A percentile compares a stretch with the other conserved stretches of the same genome.
Conservation (phyloP, 1,284 basidiomycete species). For the Laetiporus sulphureus region DNA sequence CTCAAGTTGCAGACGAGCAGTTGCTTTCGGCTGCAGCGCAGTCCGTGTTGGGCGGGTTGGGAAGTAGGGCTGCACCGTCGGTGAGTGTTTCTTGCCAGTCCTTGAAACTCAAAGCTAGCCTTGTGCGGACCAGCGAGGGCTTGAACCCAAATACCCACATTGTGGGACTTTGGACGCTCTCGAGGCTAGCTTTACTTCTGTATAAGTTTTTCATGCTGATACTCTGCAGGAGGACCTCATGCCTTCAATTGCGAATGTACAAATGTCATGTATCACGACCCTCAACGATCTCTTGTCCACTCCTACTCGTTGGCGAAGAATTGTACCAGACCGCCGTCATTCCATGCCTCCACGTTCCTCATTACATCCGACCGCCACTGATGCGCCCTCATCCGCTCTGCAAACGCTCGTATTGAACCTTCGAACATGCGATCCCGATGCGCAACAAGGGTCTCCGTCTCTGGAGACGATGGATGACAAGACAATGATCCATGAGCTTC, state of each 20-base stretch:
- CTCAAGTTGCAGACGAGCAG: neutral
- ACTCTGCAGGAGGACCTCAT: constrained; percentile 47
- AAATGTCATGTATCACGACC: constrained; percentile 66
- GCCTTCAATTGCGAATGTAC: constrained; percentile 62
- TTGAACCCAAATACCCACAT: too few species aligned
- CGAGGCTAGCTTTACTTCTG: neutral
- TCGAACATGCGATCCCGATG: constrained; percentile 40
- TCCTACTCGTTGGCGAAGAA: constrained; percentile 45
- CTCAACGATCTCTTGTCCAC: constrained; percentile 63
- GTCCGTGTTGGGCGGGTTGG: constrained; percentile 1
- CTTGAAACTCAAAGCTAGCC: too few species aligned
- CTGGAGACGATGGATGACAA: constrained; percentile 35
- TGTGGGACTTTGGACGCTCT: too few species aligned
- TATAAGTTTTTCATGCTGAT: too few species aligned
- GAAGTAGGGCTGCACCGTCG: neutral
- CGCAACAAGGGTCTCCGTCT: constrained; percentile 46
- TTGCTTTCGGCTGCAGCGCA: neutral
- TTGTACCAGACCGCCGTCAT: constrained; percentile 57
- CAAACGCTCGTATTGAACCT: constrained; percentile 60
- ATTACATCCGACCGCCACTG: constrained; percentile 17
- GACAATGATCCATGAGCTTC: constrained; percentile 58
- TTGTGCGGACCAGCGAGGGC: too few species aligned
- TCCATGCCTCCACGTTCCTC: constrained; percentile 44
- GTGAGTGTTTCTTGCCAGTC: constrained; percentile 3
- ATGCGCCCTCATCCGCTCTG: constrained; percentile 40